Evolutionary conservation across 2,329 filamentous ascomycete species (phyloP).

Genomic region (Curvularia lunata): DNA sequence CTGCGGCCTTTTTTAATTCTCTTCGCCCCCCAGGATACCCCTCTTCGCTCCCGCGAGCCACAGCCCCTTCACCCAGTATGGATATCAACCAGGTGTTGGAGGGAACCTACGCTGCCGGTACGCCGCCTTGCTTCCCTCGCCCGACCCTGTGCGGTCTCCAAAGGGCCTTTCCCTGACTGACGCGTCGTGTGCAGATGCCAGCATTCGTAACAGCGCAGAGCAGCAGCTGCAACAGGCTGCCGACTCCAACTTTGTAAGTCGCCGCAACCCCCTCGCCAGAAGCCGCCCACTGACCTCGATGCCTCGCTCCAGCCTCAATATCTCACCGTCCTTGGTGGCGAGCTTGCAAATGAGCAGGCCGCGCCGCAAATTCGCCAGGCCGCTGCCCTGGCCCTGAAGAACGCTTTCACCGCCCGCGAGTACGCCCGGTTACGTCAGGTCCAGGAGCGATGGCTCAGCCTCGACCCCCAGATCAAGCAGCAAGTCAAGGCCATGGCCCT

Average conservation of each 20-base stretch:
- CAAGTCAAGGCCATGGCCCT: constrained; percentile 90
- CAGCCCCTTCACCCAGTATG: constrained; percentile 66
- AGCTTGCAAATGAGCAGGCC: constrained; percentile 88
- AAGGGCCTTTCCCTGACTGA: constrained; percentile 41
- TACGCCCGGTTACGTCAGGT: constrained; percentile 84
- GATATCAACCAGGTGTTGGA: constrained; percentile 98
- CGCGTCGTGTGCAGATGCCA: constrained; percentile 72
- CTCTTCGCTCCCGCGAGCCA: constrained; percentile 27
- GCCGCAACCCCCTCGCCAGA: constrained; percentile 24
- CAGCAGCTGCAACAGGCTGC: constrained; percentile 92
- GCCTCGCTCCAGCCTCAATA: constrained; percentile 75
- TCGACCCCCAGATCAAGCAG: constrained; percentile 80
- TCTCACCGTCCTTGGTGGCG: constrained; percentile 80
- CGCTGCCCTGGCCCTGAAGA: constrained; percentile 95
- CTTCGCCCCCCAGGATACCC: constrained; percentile 29
- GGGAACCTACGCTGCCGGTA: constrained; percentile 95
- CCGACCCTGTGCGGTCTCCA: constrained; percentile 16
- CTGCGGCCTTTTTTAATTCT: constrained; percentile 24
- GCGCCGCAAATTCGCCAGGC: constrained; percentile 86
- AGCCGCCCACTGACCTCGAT: constrained; percentile 41
- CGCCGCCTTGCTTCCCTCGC: constrained; percentile 45
- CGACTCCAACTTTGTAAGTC: constrained; percentile 90
- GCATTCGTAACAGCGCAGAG: constrained; percentile 88
- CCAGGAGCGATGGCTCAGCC: constrained; percentile 89
- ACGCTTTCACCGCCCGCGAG: constrained; percentile 95